Conservation (phyloP, 2,329 filamentous ascomycete genomes). For the Colletotrichum musicola region DNA sequence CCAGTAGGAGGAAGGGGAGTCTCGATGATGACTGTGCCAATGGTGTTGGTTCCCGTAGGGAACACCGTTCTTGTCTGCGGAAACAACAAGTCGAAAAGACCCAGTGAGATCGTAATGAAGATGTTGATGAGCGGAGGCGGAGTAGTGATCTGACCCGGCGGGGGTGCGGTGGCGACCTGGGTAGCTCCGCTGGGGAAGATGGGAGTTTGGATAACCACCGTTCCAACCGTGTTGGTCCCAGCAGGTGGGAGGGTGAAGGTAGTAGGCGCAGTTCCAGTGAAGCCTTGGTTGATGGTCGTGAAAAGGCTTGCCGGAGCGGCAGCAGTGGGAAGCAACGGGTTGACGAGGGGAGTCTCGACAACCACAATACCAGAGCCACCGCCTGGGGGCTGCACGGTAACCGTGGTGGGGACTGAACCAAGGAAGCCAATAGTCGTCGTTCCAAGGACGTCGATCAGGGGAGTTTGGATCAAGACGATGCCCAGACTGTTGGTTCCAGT, state of each 20-base stretch:
- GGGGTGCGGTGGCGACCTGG: not conserved
- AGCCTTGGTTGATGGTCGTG: conserved; percentile 25
- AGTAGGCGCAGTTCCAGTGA: conserved; percentile 13
- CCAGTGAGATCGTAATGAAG: not conserved
- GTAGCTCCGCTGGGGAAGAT: conserved; percentile 15
- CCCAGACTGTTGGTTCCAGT: conserved; percentile 19
- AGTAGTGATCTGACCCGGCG: not conserved
- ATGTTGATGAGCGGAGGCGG: conserved; percentile 4
- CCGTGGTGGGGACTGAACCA: conserved; percentile 15
- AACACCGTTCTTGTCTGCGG: not conserved
- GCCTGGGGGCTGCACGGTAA: conserved; percentile 29
- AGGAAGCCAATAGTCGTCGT: conserved; percentile 30
- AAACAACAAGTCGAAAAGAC: not conserved
- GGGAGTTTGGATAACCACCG: conserved; percentile 33
- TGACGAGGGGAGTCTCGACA: conserved; percentile 28
- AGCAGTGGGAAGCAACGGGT: not conserved
- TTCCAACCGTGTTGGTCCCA: conserved; percentile 19
- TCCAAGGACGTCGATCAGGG: conserved; percentile 10
- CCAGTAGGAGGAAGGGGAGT: not conserved
- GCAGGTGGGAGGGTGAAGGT: conserved; percentile 26
- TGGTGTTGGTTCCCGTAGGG: not conserved
- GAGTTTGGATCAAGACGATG: conserved; percentile 31
- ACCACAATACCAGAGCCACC: conserved; percentile 34
- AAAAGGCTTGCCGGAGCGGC: conserved; percentile 10
- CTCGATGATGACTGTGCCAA: conserved; percentile 22